Evolutionary conservation across 768 basidiomycete species (phyloP).

Genomic region (Lentinus tigrinus): DNA sequence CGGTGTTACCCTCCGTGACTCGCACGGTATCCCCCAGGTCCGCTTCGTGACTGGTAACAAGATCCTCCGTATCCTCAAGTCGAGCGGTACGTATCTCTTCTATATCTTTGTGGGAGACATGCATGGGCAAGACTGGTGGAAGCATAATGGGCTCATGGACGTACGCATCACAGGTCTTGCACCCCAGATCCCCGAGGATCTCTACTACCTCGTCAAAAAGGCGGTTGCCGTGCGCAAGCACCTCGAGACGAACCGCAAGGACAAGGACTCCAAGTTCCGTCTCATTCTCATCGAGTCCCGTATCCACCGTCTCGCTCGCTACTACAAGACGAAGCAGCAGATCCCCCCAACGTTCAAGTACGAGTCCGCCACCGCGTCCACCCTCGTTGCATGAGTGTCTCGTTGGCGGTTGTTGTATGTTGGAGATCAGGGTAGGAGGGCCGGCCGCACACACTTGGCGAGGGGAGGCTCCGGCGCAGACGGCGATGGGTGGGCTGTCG

Average conservation of each 20-base stretch:
- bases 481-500: conserved; percentile 15
- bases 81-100: conserved; percentile 64
- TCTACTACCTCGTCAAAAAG: conserved; percentile 99
- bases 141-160: not conserved
- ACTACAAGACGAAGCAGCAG: conserved; percentile 99
- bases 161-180: conserved; percentile 78
- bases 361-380: conserved; percentile 93
- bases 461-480: conserved; percentile 9
- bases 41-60: conserved; percentile 99
- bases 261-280: conserved; percentile 97
- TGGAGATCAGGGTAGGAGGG: conserved; percentile 7
- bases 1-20: conserved; percentile 96
- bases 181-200: conserved; percentile 97
- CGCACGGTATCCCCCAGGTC: conserved; percentile 97
- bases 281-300: conserved; percentile 99
- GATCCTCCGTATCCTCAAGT: conserved; percentile 97
- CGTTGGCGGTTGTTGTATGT: conserved; percentile 3
- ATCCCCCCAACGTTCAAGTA: conserved; percentile 98
- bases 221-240: conserved; percentile 99
- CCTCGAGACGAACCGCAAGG: conserved; percentile 95
- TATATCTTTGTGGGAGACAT: conserved; percentile 28
- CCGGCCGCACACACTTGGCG: not conserved
- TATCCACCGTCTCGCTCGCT: conserved; percentile 96
- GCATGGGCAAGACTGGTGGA: conserved; percentile 8
- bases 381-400: conserved; percentile 68